Percentiles rank a stretch among this genome's conserved stretches.
Evolutionary conservation across 768 basidiomycete species (phyloP).

Genomic region (Lentinula edodes): DNA sequence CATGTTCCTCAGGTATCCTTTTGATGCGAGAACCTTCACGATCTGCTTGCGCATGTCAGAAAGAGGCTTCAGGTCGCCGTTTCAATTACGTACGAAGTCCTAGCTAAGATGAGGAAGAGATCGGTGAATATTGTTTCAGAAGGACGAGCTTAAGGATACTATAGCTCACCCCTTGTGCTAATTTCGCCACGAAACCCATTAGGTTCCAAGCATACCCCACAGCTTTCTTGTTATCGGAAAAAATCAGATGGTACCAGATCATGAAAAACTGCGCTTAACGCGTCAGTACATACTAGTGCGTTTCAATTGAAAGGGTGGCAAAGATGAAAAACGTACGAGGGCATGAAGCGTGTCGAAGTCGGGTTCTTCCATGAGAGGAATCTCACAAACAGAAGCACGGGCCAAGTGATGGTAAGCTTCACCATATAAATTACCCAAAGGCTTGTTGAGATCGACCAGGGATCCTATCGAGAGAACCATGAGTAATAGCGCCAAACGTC

Average conservation of each 20-base stretch:
- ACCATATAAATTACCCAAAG: slow-evolving; percentile 51
- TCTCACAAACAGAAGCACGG: slow-evolving; percentile 63
- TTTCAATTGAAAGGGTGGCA: neutral
- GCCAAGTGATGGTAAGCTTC: slow-evolving; percentile 66
- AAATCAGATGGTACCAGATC: slow-evolving; percentile 72
- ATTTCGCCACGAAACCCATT: slow-evolving; percentile 68
- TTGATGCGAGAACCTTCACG: slow-evolving; percentile 61
- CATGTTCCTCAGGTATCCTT: slow-evolving; percentile 66
- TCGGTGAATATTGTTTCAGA: slow-evolving; percentile 1
- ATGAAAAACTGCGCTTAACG: slow-evolving; percentile 71
- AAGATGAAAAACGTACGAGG: slow-evolving; percentile 34
- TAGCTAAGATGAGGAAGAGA: slow-evolving; percentile 34
- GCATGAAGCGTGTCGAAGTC: slow-evolving; percentile 69
- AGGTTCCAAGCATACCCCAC: slow-evolving; percentile 72
- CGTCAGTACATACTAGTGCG: slow-evolving; percentile 23
- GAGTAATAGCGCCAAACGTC: slow-evolving; percentile 60
- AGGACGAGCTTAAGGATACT: slow-evolving; percentile 5
- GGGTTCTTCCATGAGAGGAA: slow-evolving; percentile 70
- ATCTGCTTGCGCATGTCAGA: slow-evolving; percentile 35
- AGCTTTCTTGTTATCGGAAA: slow-evolving; percentile 69
- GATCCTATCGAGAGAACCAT: slow-evolving; percentile 73
- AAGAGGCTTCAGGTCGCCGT: neutral
- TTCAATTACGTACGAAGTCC: slow-evolving; percentile 55
- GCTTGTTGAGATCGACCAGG: slow-evolving; percentile 56
- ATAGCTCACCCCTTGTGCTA: slow-evolving; percentile 61